Base-by-base conservation (phyloP, 768 basidiomycete genomes). In the Boletellus emodensis region DNA sequence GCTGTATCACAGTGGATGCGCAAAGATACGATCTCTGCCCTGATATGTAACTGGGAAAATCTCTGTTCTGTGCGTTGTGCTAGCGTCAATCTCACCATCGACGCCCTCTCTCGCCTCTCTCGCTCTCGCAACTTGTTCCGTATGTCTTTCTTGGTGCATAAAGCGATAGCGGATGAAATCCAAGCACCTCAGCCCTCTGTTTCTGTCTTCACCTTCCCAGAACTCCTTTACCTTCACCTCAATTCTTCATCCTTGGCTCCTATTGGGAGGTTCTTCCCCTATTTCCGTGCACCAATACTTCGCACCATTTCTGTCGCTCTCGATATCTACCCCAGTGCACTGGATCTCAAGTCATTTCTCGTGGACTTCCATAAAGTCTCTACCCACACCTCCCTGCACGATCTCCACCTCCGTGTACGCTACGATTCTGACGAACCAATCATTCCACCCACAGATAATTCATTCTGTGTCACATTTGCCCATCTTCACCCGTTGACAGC, bases 341-440 rank as follows among this genome's bases (percentile, higher is more conserved):
- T 18, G 1, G 38, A 49, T 37, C 44, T 59, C 38, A 3, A 35
- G 30, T 39, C 51, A 6, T 40, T 53, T 38, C 48, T 58, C 39
- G 4, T 40, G 34, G 37, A 40, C 13, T 33, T 55, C 24, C 46
- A 18, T 40, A 41, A 38, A 33, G 34, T 37, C 2, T 55, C 46
- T n/a, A 4, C 28, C 12, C 28, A 17, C 15, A 13, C 36, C 5
- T 37, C 46, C 6, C 42, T 59, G 34, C 10, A 20, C 1, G 4
- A 3, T 1, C 5, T 58, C 39, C 11, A 1, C 6, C 33, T 56
- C 17, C 15, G 3, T 1, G 24, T 38, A 3, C 11, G 17, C 4
- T 13, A 5, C 9, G 12, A 30, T 10, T 6, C 22, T 7, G 28
- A 20, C 20, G 36, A 33, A 26, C 6, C 24, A 10, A 4, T 40